Conservation (phyloP, 805 yeast species). For the Lipomyces sp. region DNA sequence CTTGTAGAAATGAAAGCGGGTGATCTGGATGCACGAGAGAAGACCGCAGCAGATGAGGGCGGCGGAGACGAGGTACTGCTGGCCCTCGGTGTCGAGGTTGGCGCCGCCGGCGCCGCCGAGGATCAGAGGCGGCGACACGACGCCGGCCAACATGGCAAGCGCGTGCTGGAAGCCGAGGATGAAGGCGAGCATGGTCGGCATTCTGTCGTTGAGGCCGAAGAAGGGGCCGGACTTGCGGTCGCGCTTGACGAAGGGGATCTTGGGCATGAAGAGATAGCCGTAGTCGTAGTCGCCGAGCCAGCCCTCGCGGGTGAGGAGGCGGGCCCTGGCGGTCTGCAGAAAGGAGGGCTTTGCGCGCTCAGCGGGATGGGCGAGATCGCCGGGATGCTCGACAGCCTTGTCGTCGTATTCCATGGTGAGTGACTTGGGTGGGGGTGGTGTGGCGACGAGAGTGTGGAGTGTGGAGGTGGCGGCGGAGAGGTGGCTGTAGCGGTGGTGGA, state of each 20-base stretch:
- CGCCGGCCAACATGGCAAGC: constrained; percentile 87
- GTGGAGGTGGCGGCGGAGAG: too few species aligned
- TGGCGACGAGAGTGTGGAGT: too few species aligned
- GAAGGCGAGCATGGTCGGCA: constrained; percentile 77
- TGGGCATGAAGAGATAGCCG: constrained; percentile 72
- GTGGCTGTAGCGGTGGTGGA: too few species aligned
- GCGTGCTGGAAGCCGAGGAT: constrained; percentile 84
- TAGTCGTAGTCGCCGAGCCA: constrained; percentile 86
- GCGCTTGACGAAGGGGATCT: constrained; percentile 60
- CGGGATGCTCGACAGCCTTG: constrained; percentile 4
- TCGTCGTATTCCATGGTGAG: constrained; percentile 13
- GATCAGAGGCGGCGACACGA: constrained; percentile 77
- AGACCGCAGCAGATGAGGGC: constrained; percentile 68
- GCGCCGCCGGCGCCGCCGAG: constrained; percentile 56
- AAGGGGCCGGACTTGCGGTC: constrained; percentile 62
- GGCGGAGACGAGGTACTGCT: constrained; percentile 68
- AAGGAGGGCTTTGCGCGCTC: constrained; percentile 7
- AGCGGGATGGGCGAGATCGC: constrained; percentile 12
- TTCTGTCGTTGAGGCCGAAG: constrained; percentile 72
- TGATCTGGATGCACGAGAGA: constrained; percentile 70
- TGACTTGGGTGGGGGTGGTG: too few species aligned
- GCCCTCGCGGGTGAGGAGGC: constrained; percentile 49
- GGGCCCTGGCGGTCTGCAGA: neutral
- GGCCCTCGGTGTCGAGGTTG: constrained; percentile 47
- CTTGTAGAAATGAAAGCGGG: constrained; percentile 69